These are phyloP conservation scores for Spathaspora passalidarum DNA, from an alignment of 805 yeast species.

Conservation along the genomic window DNA sequence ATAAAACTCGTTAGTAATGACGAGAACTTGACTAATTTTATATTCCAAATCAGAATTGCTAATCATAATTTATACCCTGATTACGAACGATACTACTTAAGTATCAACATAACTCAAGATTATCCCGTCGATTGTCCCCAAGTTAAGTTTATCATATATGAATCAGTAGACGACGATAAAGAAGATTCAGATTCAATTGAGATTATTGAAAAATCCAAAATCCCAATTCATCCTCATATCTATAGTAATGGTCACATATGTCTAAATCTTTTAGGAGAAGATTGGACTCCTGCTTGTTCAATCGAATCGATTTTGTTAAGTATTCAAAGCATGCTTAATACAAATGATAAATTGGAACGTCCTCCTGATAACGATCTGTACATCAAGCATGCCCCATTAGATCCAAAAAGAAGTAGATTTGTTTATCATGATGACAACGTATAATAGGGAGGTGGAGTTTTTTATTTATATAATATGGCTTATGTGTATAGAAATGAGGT, in stretches of 20 bases:
- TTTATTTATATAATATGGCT: no score
- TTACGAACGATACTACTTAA: conserved; percentile 35
- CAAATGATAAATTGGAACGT: conserved; percentile 44
- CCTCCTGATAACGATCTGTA: conserved; percentile 59
- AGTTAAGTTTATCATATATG: conserved; percentile 44
- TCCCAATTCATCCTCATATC: conserved; percentile 74
- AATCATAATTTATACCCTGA: conserved; percentile 12
- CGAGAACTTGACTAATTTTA: conserved; percentile 18
- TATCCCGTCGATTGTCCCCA: conserved; percentile 63
- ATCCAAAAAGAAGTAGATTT: conserved; percentile 52
- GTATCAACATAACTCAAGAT: conserved; percentile 38
- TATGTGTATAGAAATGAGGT: no score
- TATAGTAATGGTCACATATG: conserved; percentile 81
- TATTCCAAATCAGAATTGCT: conserved; percentile 17
- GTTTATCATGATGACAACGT: conserved; percentile 60
- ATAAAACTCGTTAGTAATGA: conserved; percentile 17
- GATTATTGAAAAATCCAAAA: conserved; percentile 13
- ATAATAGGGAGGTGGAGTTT: no score
- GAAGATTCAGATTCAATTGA: conserved; percentile 8
- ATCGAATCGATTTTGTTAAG: conserved; percentile 50
- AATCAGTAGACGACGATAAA: conserved; percentile 6
- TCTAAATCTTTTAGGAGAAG: conserved; percentile 59
- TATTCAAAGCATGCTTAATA: conserved; percentile 60
- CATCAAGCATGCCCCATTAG: conserved; percentile 49
- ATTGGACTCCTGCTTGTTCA: conserved; percentile 65